phyloP scores from a whole-genome alignment of 2,329 filamentous ascomycete species.

The Immersiporthe knoxdaviesiana region DNA sequence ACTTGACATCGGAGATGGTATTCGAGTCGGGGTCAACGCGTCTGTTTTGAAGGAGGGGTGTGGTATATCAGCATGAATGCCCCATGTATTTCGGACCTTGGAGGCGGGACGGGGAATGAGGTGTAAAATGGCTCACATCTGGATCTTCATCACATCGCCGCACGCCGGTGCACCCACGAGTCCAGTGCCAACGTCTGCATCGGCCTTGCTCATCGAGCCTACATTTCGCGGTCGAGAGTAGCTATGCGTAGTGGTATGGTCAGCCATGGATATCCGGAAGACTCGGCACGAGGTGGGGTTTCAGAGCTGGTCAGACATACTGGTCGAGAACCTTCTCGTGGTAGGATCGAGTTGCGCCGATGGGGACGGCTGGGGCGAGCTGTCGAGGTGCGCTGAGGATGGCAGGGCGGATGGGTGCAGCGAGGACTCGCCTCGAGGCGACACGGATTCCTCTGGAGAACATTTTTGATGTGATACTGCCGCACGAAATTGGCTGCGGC shows the following conservation, averaged over 20 bases:
- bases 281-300: slow-evolving; percentile 35
- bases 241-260: slow-evolving; percentile 39
- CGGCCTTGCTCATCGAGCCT: slow-evolving; percentile 69
- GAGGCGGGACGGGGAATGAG: slow-evolving; percentile 46
- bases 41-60: slow-evolving; percentile 49
- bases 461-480: slow-evolving; percentile 44
- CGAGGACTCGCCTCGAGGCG: slow-evolving; percentile 48
- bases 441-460: slow-evolving; percentile 51
- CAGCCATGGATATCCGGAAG: slow-evolving; percentile 22
- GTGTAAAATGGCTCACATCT: slow-evolving; percentile 76
- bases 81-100: slow-evolving; percentile 63
- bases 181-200: slow-evolving; percentile 83
- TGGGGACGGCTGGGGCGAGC: slow-evolving; percentile 45
- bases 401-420: slow-evolving; percentile 45
- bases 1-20: slow-evolving; percentile 92
- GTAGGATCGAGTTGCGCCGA: slow-evolving; percentile 50
- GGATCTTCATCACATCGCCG: slow-evolving; percentile 92
- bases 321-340: slow-evolving; percentile 74
- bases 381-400: slow-evolving; percentile 44
- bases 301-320: slow-evolving; percentile 56
- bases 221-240: slow-evolving; percentile 59
- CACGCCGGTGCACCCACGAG: slow-evolving; percentile 90
- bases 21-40: slow-evolving; percentile 86
- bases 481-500: slow-evolving; percentile 2
- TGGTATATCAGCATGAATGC: slow-evolving; percentile 50